Evolutionary conservation across 768 basidiomycete genomes (phyloP).

Genomic region (Mycena venus): DNA sequence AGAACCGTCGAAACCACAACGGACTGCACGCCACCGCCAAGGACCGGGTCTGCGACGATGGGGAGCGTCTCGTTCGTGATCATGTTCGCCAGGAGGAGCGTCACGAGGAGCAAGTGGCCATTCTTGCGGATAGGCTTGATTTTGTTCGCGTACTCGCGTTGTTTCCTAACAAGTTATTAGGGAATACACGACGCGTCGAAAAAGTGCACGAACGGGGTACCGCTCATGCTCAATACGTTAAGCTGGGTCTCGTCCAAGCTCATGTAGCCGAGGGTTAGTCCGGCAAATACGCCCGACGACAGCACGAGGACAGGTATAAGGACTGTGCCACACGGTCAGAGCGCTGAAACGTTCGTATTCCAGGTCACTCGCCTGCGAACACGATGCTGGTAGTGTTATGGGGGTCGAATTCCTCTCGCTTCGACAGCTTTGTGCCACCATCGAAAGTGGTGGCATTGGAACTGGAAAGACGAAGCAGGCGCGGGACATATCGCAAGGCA

Average conservation of each 20-base stretch:
- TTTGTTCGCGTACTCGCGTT: slow-evolving; percentile 84
- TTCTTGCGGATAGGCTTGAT: slow-evolving; percentile 90
- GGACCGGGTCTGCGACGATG: slow-evolving; percentile 82
- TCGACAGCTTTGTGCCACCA: slow-evolving; percentile 32
- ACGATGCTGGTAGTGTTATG: slow-evolving; percentile 49
- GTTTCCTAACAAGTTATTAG: slow-evolving; percentile 63
- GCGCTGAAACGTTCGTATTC: neutral
- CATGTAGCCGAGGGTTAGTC: slow-evolving; percentile 93
- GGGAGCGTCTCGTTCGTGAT: slow-evolving; percentile 70
- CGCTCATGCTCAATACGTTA: slow-evolving; percentile 87
- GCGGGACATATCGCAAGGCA: slow-evolving; percentile 59
- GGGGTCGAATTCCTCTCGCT: slow-evolving; percentile 47
- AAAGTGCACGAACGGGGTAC: slow-evolving; percentile 73
- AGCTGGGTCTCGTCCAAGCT: slow-evolving; percentile 94
- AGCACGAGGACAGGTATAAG: slow-evolving; percentile 90
- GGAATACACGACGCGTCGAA: neutral
- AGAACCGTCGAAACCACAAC: slow-evolving; percentile 88
- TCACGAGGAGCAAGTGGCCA: slow-evolving; percentile 86
- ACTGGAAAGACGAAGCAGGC: slow-evolving; percentile 44
- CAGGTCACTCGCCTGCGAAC: slow-evolving; percentile 45
- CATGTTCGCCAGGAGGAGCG: slow-evolving; percentile 90
- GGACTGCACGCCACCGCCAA: slow-evolving; percentile 84
- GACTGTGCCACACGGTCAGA: slow-evolving; percentile 28
- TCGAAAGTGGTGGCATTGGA: slow-evolving; percentile 20
- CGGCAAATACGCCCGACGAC: slow-evolving; percentile 89